phyloP scores from a whole-genome alignment of 305 asterid species.

The Striga hermonthica region DNA sequence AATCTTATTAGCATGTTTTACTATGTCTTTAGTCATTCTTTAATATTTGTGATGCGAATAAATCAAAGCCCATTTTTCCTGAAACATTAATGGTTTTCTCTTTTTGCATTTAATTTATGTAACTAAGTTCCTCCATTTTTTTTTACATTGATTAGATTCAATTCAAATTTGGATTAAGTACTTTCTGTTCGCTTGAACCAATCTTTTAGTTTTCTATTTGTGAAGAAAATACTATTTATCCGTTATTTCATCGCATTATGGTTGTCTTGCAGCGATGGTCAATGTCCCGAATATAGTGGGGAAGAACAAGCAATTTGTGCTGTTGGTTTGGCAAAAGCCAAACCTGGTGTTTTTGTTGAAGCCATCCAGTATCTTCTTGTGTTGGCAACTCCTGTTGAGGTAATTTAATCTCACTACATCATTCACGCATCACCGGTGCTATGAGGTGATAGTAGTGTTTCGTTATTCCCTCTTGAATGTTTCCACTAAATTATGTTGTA shows the following conservation, averaged over 20 bases:
- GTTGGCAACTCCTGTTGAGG: slow-evolving; percentile 98
- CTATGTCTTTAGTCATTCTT: slow-evolving; percentile 17
- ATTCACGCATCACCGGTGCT: slow-evolving; percentile 22
- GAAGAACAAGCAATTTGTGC: slow-evolving; percentile 98
- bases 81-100: background rate
- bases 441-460: slow-evolving; percentile 7
- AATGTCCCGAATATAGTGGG: slow-evolving; percentile 84
- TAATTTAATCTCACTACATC: slow-evolving; percentile 31
- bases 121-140: slow-evolving; percentile 17
- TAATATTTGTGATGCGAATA: background rate
- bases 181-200: background rate
- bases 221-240: slow-evolving; percentile 12
- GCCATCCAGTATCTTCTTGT: slow-evolving; percentile 90
- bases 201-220: slow-evolving; percentile 25
- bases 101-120: slow-evolving; percentile 14
- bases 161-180: slow-evolving; percentile 2
- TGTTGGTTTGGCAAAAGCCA: slow-evolving; percentile 83
- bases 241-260: slow-evolving; percentile 24
- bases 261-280: slow-evolving; percentile 72
- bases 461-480: slow-evolving; percentile 1
- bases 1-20: slow-evolving; percentile 4
- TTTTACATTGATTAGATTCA: slow-evolving; percentile 2
- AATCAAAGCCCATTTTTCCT: slow-evolving; percentile 14
- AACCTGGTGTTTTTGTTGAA: slow-evolving; percentile 86
- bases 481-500: no score